Base-by-base conservation (phyloP, 441 rosid genomes). In the Mallotus japonicus region DNA sequence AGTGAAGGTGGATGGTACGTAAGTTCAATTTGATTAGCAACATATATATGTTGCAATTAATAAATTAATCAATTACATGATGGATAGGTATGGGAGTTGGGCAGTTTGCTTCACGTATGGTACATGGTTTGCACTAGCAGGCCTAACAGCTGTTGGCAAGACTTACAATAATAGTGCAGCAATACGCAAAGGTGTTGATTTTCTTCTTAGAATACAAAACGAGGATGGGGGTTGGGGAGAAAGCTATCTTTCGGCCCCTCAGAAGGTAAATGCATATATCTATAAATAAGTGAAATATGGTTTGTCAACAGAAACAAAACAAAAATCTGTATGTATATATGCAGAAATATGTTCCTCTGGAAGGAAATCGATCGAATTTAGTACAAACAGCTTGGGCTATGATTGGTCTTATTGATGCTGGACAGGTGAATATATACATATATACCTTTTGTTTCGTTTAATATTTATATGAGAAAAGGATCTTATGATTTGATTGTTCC, bases 321-420 rank as follows among this genome's bases (percentile, higher is more conserved):
- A 8, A 28, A 24, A 28, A 28, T 28, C 32, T 28, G 1, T 28
- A 1, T 28, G 32, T 53, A 2, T 15, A 5, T 15, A 17, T 65
- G 16, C 80, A 85, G 87, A 67, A 61, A 57, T 87, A 87, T 51
- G 80, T 76, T 6, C 76, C 84, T 14, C 78, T 85, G 0, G 84
- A 81, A 71, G 83, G 76, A 47, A 73, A 68, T 22, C 34, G 80
- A 62, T 78, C 92, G n/a, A 86, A 86, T 77, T 73, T 86, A 76
- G 89, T 88, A 42, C 95, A 89, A 49, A 88, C 95, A 0, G 73
- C 88, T 15, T 88, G 89, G 89, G 95, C 86, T 4, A 24, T 86
- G 85, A 82, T 89, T 86, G 88, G 85, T 75, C 73, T 89, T 37
- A 81, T 87, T 75, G 76, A 73, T 54, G 83, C 83, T 1, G 90